Base-by-base conservation (phyloP, 208 protist genomes). In the Lotmaria passim region DNA sequence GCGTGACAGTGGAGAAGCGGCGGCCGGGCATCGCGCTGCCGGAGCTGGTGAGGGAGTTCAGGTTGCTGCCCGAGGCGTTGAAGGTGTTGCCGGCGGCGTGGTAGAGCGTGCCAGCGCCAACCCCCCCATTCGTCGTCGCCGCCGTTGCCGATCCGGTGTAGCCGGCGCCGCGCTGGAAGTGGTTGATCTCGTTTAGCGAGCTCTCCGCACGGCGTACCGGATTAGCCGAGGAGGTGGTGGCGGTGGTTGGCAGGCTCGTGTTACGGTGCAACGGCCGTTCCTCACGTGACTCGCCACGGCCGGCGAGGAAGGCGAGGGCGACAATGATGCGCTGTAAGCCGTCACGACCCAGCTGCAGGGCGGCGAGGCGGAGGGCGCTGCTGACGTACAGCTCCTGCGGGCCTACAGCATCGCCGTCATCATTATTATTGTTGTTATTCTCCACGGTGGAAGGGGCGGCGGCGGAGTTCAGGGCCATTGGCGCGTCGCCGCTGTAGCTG, bases 341-440 rank as follows among this genome's bases (percentile, higher is more conserved):
- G 26, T 46, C 33, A 15, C 24, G 51, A 30, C 60, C 74, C 0
- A 80, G 55, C 21, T 63, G 50, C 5, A 80, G 67, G 0, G 69
- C 62, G 8, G 74, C 74, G 3, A 80, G 41, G 7, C 74, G 66
- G 26, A 80, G 59, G 19, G 59, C 61, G 1, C 65, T 46, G 59
- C 63, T 78, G 31, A 70, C 73, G 59, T 78, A 69, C 41, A 78
- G n/a, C 41, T 69, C 66, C 41, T 77, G 55, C 28, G 64, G 50
- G 2, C 57, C 53, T 0, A 57, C 64, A 19, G 34, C 50, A 26
- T 59, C 62, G 7, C 47, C 23, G 23, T 55, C 26, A n/a, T n/a
- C 39, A 33, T 7, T 15, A 17, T 12, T 28, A 28, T 10, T 17
- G 39, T 28, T 21, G 11, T 51, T n/a, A n/a, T n/a, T n/a, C n/a